phyloP scores from a whole-genome alignment of 1,284 basidiomycete genomes.

The Ustilago xerochloae region DNA sequence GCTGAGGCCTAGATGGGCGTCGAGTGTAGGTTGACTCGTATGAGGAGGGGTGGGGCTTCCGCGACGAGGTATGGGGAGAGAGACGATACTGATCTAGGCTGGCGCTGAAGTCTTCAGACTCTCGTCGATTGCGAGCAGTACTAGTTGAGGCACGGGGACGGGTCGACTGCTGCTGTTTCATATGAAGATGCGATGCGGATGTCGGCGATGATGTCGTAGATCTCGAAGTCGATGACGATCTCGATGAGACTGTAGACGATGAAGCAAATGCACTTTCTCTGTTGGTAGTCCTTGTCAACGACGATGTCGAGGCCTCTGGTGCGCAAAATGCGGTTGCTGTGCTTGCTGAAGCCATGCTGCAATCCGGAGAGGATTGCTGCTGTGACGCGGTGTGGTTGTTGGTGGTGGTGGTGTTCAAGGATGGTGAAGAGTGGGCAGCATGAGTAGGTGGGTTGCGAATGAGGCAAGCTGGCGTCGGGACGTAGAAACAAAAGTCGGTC shows the following conservation, averaged over 20 bases:
- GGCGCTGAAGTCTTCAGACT: neutral
- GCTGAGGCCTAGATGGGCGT: neutral
- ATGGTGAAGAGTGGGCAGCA: neutral
- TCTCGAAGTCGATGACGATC: neutral
- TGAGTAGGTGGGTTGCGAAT: neutral
- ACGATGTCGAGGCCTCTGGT: slow-evolving; percentile 2
- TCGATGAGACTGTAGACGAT: neutral
- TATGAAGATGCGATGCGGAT: neutral
- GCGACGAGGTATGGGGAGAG: neutral
- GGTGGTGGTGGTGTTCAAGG: neutral
- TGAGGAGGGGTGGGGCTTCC: neutral
- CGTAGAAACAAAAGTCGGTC: neutral
- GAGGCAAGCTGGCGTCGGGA: no score
- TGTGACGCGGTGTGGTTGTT: no score
- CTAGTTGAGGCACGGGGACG: neutral
- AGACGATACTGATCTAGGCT: no score
- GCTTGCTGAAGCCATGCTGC: slow-evolving; percentile 15
- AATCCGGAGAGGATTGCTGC: no score
- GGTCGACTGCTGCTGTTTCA: neutral
- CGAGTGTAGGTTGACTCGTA: neutral
- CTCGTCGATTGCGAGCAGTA: neutral
- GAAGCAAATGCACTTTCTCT: neutral
- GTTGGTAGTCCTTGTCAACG: neutral
- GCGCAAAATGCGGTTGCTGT: neutral
- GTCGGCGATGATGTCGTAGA: neutral